These are phyloP conservation scores for Kodamaea kakaduensis DNA, from an alignment of 805 yeast genomes.

Conservation along the genomic window DNA sequence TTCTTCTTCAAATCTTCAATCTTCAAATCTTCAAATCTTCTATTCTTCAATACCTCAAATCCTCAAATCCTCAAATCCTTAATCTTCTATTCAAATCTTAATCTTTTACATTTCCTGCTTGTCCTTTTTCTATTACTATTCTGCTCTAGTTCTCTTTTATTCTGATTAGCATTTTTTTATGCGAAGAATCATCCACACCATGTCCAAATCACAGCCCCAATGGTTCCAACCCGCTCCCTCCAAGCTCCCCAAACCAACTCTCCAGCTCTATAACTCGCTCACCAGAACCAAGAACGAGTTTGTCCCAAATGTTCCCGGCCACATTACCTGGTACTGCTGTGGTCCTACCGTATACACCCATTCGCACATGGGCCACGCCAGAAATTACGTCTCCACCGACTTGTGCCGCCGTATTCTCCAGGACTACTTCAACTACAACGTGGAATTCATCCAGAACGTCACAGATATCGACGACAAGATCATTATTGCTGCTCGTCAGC, in stretches of 20 bases:
- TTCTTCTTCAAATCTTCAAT: too few relatives aligned
- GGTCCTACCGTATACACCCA: constrained; percentile 98
- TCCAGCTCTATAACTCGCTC: constrained; percentile 76
- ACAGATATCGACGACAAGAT: constrained; percentile 99
- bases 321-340: constrained; percentile 93
- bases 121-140: too few relatives aligned
- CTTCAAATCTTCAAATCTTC: too few relatives aligned
- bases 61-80: too few relatives aligned
- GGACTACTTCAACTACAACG: constrained; percentile 87
- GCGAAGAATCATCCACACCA: too few relatives aligned
- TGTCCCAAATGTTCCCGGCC: constrained; percentile 58
- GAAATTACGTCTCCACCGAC: constrained; percentile 93
- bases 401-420: constrained; percentile 85
- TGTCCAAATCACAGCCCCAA: constrained; percentile 24
- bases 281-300: constrained; percentile 79
- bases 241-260: constrained; percentile 20
- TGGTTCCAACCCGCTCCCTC: constrained; percentile 26
- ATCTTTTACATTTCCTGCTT: too few relatives aligned
- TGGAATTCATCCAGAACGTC: constrained; percentile 89
- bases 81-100: too few relatives aligned
- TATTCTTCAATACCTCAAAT: too few relatives aligned
- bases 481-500: constrained; percentile 90
- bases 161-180: too few relatives aligned
- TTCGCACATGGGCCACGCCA: constrained; percentile 97
- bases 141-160: too few relatives aligned